A percentile compares a stretch with the other conserved stretches of the same genome.
Evolutionary conservation across 495 filamentous ascomycete species (phyloP).

Genomic region (Tuber brumale): DNA sequence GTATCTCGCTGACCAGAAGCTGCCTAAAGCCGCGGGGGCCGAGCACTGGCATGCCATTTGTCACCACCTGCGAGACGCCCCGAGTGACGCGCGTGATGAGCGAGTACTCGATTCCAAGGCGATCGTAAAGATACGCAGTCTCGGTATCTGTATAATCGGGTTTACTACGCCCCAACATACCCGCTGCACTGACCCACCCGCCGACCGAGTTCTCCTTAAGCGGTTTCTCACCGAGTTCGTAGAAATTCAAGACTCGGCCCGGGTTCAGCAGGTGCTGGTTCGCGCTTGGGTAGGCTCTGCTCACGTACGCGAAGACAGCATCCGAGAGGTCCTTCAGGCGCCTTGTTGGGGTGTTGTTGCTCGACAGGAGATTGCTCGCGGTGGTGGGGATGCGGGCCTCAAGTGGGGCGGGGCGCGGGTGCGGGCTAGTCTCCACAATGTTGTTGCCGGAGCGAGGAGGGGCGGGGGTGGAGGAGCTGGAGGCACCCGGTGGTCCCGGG

Average conservation of each 20-base stretch:
- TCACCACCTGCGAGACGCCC: not conserved
- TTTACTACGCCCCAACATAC: not conserved
- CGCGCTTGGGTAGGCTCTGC: not conserved
- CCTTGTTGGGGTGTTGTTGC: not conserved
- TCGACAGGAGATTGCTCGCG: not conserved
- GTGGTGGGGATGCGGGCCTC: not conserved
- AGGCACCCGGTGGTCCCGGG: not conserved
- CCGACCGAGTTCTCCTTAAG: not conserved
- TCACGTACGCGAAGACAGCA: not conserved
- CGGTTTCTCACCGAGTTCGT: not conserved
- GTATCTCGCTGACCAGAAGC: not conserved
- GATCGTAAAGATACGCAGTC: not conserved
- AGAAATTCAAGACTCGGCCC: not conserved
- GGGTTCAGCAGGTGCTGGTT: not conserved
- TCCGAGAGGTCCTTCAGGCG: not conserved
- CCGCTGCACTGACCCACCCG: not conserved
- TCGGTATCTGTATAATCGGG: not conserved
- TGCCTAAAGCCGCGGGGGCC: not conserved
- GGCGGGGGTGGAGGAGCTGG: not conserved
- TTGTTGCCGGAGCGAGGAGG: not conserved
- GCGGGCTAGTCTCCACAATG: not conserved
- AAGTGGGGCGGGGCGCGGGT: no score
- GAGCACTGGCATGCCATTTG: not conserved
- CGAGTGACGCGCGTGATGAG: not conserved
- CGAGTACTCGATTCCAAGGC: not conserved